phyloP scores from a whole-genome alignment of 805 yeast species.

The Starmera dryadoides region DNA sequence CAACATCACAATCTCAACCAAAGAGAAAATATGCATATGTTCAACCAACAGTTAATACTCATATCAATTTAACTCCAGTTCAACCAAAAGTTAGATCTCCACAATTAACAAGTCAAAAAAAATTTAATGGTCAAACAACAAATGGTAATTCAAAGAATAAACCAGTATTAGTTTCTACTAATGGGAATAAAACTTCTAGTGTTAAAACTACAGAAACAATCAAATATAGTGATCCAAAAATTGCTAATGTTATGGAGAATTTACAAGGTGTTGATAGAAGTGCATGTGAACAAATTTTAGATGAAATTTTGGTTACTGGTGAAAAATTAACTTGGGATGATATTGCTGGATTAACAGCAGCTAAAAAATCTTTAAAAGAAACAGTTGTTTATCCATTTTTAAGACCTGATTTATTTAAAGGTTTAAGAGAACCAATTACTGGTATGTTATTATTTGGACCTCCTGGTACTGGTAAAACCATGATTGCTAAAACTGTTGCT shows the following conservation, averaged over 20 bases:
- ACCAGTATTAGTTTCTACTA: slow-evolving; percentile 1
- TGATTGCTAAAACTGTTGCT: slow-evolving; percentile 96
- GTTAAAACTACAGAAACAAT: background rate
- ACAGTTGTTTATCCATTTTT: slow-evolving; percentile 94
- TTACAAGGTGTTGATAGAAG: slow-evolving; percentile 64
- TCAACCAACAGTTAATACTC: slow-evolving; percentile 20
- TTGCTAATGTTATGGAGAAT: slow-evolving; percentile 23
- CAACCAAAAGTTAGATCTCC: background rate
- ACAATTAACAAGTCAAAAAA: background rate
- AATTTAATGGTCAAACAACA: background rate
- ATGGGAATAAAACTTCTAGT: background rate
- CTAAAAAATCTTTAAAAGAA: slow-evolving; percentile 84
- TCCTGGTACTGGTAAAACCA: slow-evolving; percentile 98
- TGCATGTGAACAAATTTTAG: slow-evolving; percentile 78
- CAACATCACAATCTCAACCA: slow-evolving; percentile 5
- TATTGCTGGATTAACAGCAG: slow-evolving; percentile 85
- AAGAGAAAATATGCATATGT: slow-evolving; percentile 15
- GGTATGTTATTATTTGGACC: slow-evolving; percentile 98
- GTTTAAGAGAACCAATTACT: slow-evolving; percentile 87
- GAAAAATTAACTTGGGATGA: slow-evolving; percentile 94
- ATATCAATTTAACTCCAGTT: slow-evolving; percentile 16
- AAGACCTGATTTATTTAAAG: slow-evolving; percentile 87
- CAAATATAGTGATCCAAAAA: slow-evolving; percentile 13
- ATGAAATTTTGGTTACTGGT: slow-evolving; percentile 83
- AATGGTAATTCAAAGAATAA: background rate